Base-by-base conservation (phyloP, 768 basidiomycete species). In the Calocybe indica region DNA sequence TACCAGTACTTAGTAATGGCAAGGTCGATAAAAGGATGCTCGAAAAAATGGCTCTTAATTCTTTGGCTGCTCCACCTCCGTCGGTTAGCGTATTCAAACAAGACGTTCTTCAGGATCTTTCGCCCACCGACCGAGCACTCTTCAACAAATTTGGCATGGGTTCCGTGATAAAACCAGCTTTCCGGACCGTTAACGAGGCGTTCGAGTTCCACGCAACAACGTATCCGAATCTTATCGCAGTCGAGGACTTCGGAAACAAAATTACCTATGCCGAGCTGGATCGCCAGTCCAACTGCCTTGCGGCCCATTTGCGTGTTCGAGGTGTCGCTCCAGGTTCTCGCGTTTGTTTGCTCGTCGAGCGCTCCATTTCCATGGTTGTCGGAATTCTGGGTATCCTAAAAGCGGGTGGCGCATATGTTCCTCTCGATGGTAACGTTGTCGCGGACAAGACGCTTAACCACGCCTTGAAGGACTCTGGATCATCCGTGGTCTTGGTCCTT, bases 331-430 rank as follows among this genome's bases (percentile, higher is more conserved):
- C 71, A 5, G 75, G 73, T 30, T 68, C 73, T 37, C 74, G 78
- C 7, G 73, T 82, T 37, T 77, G 76, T 49, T 62, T 80, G 29
- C 67, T 82, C 10, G 70, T 74, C 5, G 75, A 77, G 49, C 73
- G 79, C 15, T 78, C 74, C 14, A 74, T 81, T 35, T 51, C 60
- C 11, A 75, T 80, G 72, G 67, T 79, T 32, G 60, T 79, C 30
- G 79, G 72, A 4, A 76, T 82, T 45, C 56, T 80, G 11, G 76
- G 73, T 13, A 65, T 76, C 15, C 68, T 82, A 38, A 80, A 81
- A 54, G 73, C 78, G 8, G 79, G 79, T 4, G 79, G 67, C 9
- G 72, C 77, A 2, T 82, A 82, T 52, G 73, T 80, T 15, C 80
- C 79, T 6, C 60, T 79, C 42, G 80, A 82, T 55, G 79, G 77